Evolutionary conservation across 805 yeast genomes (phyloP), one percentile per base, ranked within the genome.

Genomic region (Saccharomyces mikatae): DNA sequence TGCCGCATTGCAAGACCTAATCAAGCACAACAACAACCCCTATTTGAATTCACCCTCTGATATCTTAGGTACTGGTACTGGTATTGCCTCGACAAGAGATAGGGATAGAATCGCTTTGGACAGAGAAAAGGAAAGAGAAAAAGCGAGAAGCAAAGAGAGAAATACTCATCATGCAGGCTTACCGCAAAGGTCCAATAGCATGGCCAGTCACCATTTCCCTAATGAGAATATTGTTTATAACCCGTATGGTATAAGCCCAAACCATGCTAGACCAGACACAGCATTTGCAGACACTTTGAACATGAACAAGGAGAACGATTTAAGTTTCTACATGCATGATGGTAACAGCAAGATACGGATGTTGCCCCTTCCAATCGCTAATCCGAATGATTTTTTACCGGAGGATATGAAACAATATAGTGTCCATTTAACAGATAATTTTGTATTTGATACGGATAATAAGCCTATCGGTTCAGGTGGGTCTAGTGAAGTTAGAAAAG

Each of bases 401-500:
- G 72, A 66, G 0, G 78, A 74, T 2, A 72, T 81, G 59, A 74
- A 79, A 51, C 81, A 83, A 64, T 70, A 69, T 2, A 74, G 76
- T 56, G 70, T 75, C 2, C 76, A 77, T 52, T 68, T 87, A 55
- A 73, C 76, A 41, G 86, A 83, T 49, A 80, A 80, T 55, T 87
- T 81, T 63, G 79, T 76, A 47, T 59, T 78, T 11, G 73, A 76
- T 4, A 71, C 73, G 26, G 74, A 72, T 53, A 74, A 73, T 24
- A 76, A 77, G 51, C 79, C 78, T 48, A 67, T 87, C 48, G 94
- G 91, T 1, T 80, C 80, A 52, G 94, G 95, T 49, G 94, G 91
- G 2, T 81, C 87, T 1, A 80, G 89, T 6, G 79, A 80, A 52
- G 90, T 87, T 22, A 74, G 85, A 53, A 78, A 79, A 53, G 70